Percentiles rank a stretch among this genome's conserved stretches.
phyloP scores from a whole-genome alignment of 208 protist species.

The Blastocrithidia nonstop region DNA sequence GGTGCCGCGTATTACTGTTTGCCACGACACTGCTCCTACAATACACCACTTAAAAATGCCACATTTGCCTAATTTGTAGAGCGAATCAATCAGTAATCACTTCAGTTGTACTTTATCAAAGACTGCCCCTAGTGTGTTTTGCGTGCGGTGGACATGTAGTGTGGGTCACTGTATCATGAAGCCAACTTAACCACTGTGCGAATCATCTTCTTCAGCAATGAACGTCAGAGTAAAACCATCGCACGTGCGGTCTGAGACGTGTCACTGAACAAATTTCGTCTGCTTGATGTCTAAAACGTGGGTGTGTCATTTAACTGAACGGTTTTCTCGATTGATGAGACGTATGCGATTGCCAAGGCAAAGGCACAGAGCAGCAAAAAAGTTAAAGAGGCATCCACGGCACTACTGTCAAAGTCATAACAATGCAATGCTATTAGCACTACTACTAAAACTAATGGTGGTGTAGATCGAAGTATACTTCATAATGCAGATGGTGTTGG shows the following conservation, averaged over 20 bases:
- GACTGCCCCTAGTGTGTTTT: slow-evolving; percentile 69
- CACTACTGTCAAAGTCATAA: background rate
- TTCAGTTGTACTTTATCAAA: slow-evolving; percentile 78
- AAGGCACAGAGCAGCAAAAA: slow-evolving; percentile 1
- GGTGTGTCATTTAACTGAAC: slow-evolving; percentile 71
- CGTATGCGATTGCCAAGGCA: slow-evolving; percentile 8
- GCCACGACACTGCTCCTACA: slow-evolving; percentile 52
- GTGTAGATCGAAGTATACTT: too few species aligned
- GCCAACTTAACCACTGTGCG: slow-evolving; percentile 48
- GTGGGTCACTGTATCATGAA: slow-evolving; percentile 49
- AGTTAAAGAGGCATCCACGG: background rate
- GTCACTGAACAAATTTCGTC: slow-evolving; percentile 45
- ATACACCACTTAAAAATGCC: slow-evolving; percentile 60
- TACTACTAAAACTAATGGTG: too few species aligned
- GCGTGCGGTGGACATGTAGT: slow-evolving; percentile 63
- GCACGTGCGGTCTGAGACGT: slow-evolving; percentile 70
- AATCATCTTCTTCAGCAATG: slow-evolving; percentile 75
- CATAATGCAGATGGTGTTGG: too few species aligned
- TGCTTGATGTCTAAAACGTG: slow-evolving; percentile 72
- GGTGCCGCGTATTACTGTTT: slow-evolving; percentile 74
- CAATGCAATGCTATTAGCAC: too few species aligned
- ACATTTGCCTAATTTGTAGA: slow-evolving; percentile 72
- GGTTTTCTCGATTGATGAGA: slow-evolving; percentile 76
- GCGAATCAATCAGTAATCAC: slow-evolving; percentile 72
- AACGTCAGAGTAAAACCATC: slow-evolving; percentile 53